Evolutionary conservation across 2,329 filamentous ascomycete genomes (phyloP).

Genomic region (Metarhizium sp.): DNA sequence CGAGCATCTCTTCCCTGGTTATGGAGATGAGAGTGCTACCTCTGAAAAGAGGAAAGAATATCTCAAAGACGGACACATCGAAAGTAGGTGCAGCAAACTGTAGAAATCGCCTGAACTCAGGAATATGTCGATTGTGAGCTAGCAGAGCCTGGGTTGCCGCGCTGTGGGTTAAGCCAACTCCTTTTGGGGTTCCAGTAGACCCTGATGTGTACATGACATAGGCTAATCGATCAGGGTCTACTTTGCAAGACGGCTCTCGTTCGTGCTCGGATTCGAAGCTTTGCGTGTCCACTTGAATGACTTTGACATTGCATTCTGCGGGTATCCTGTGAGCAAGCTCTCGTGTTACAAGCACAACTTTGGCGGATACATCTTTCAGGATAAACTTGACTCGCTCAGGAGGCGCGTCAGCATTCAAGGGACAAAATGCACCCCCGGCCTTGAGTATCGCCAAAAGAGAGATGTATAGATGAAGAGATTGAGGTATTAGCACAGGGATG

Average conservation of each 20-base stretch:
- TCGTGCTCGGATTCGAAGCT: not conserved
- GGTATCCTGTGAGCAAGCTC: constrained; percentile 34
- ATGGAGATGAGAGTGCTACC: constrained; percentile 66
- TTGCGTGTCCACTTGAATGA: constrained; percentile 25
- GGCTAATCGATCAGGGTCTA: constrained; percentile 44
- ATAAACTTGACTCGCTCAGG: constrained; percentile 72
- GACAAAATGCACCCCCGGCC: constrained; percentile 77
- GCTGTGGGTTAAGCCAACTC: constrained; percentile 70
- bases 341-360: constrained; percentile 55
- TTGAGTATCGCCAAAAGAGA: constrained; percentile 70
- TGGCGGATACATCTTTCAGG: constrained; percentile 63
- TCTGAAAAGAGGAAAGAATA: constrained; percentile 77
- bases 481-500: constrained; percentile 68
- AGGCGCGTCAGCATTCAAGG: constrained; percentile 70
- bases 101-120: constrained; percentile 67
- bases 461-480: constrained; percentile 70
- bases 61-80: constrained; percentile 90
- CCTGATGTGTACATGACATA: constrained; percentile 95
- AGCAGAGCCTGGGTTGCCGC: constrained; percentile 75
- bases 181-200: constrained; percentile 82
- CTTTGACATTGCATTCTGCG: constrained; percentile 16
- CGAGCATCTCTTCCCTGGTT: constrained; percentile 59
- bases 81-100: constrained; percentile 92
- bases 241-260: constrained; percentile 4
- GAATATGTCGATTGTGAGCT: constrained; percentile 71